Evolutionary conservation across 148 eudicot species (phyloP), one percentile per base, ranked within the genome.

Genomic region (Persicaria tinctoria): DNA sequence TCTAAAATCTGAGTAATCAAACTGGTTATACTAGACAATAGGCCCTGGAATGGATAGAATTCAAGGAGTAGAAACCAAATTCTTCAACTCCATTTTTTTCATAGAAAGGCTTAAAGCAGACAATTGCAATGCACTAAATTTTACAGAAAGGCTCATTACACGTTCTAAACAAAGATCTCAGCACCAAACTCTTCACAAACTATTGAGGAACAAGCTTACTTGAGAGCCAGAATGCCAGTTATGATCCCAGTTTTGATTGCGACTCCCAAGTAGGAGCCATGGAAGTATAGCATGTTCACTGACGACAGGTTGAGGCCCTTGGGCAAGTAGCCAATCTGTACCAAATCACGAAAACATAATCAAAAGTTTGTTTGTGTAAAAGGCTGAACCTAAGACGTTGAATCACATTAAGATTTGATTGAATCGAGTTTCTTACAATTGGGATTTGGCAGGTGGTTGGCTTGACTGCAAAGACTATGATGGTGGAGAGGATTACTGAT

Each of bases 301-400:
- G 96, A 90, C 50, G 96, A 84, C 69, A 90, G 96, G 80, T 88
- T 90, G 11, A 90, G 68, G 20, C 96, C 96, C 80, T 85, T 73
- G 64, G 79, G 82, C 50, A 90, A 53, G 60, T 90, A 79, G 10
- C 96, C 96, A 74, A 90, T 89, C 96, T 90, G 76, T 66, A 72
- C 45, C 49, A 27, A 62, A 0, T 20, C 23, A 8, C 41, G n/a
- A 49, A 12, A 8, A 16, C 50, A 27, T 73, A 44, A 13, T n/a
- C 27, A 9, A 7, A 46, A 6, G 48, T 47, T 51, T 38, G 38
- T 47, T 70, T 2, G 44, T 17, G 51, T 48, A 77, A 78, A 27
- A 17, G 68, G 49, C 54, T 45, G 23, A 74, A 18, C 11, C 3
- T 7, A 17, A 18, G 46, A 68, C 11, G 54, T 20, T 23, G 70